Conservation (phyloP, 345 rosid genomes). For the Sisymbrium irio region DNA sequence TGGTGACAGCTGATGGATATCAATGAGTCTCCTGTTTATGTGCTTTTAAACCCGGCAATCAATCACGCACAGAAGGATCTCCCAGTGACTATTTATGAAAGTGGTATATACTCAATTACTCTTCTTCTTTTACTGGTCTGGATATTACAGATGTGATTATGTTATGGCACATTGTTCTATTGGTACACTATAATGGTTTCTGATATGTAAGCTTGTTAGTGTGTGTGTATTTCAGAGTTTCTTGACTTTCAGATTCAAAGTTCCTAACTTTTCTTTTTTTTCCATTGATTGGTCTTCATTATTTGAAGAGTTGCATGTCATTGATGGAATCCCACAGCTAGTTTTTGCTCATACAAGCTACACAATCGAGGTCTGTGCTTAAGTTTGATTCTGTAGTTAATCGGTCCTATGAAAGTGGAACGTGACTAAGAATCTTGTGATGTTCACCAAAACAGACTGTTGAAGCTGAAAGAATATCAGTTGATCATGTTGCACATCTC, state of each 20-base stretch:
- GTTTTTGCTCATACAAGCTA: slow-evolving; percentile 87
- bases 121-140: neutral
- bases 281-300: slow-evolving; percentile 17
- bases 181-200: neutral
- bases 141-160: neutral
- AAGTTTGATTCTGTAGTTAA: neutral
- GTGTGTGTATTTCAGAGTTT: neutral
- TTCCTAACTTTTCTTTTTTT: neutral
- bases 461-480: slow-evolving; percentile 97
- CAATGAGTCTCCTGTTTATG: slow-evolving; percentile 93
- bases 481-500: slow-evolving; percentile 97
- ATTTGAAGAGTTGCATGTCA: slow-evolving; percentile 79
- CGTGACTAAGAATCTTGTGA: neutral
- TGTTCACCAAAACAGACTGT: slow-evolving; percentile 64
- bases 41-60: slow-evolving; percentile 81
- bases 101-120: slow-evolving; percentile 44
- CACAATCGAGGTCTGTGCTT: slow-evolving; percentile 73
- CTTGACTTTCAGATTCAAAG: neutral
- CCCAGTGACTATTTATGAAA: slow-evolving; percentile 83
- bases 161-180: neutral
- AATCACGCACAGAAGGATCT: slow-evolving; percentile 92
- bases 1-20: slow-evolving; percentile 82
- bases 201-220: neutral
- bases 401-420: neutral
- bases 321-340: slow-evolving; percentile 93